These are phyloP conservation scores for Durusdinium trenchii DNA, from an alignment of 73 alveolate species.

Conservation along the genomic window DNA sequence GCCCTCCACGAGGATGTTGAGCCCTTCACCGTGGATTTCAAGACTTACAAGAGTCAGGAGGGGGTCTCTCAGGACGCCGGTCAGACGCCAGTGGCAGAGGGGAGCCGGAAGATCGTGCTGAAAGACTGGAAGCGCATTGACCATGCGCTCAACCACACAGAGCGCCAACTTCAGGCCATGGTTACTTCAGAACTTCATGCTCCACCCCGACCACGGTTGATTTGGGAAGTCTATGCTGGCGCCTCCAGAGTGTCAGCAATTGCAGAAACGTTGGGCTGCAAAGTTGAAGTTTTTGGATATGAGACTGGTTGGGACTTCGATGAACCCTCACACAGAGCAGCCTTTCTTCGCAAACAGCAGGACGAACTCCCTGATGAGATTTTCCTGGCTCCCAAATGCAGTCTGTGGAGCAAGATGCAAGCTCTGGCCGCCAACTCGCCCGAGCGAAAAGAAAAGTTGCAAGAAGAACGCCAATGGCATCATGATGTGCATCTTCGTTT, in stretches of 20 bases:
- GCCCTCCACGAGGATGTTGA: not conserved
- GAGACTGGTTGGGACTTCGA: not conserved
- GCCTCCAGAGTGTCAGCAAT: not conserved
- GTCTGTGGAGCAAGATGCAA: not conserved
- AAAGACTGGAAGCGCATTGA: not conserved
- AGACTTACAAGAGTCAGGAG: not conserved
- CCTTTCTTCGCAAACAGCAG: not conserved
- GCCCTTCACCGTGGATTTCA: not conserved
- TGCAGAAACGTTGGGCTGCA: not conserved
- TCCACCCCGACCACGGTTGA: not conserved
- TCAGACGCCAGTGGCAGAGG: too few species aligned
- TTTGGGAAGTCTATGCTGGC: not conserved
- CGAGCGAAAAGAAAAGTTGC: not conserved
- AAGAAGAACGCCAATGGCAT: not conserved
- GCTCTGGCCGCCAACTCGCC: not conserved
- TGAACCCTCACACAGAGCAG: not conserved
- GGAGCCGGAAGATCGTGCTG: not conserved
- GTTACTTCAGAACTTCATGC: not conserved
- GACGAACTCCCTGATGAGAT: not conserved
- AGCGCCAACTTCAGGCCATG: not conserved
- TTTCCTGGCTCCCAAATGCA: too few species aligned
- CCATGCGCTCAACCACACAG: too few species aligned
- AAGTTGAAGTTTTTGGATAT: not conserved
- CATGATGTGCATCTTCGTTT: not conserved
- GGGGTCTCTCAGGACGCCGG: too few species aligned